Percentiles rank a stretch among this genome's conserved stretches.
phyloP scores from a whole-genome alignment of 345 rosid species.

The Melastoma malabathricum region DNA sequence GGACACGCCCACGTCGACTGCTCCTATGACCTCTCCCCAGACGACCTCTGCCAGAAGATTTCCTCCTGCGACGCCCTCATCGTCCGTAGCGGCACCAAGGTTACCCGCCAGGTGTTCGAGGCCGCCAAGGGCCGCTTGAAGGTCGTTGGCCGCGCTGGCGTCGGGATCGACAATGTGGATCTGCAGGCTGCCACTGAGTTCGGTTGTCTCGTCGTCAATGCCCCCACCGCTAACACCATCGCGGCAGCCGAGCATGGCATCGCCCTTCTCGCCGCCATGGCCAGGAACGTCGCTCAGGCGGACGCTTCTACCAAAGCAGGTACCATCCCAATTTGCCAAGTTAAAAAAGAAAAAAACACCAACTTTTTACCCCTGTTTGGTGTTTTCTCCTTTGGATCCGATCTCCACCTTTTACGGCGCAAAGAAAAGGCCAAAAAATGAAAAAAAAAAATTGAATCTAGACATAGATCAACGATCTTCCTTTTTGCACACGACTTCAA shows the following conservation, averaged over 20 bases:
- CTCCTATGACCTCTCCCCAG: slow-evolving; percentile 21
- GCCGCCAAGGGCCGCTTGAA: slow-evolving; percentile 24
- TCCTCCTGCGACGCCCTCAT: slow-evolving; percentile 30
- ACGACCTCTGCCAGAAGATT: slow-evolving; percentile 27
- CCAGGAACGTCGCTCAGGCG: slow-evolving; percentile 32
- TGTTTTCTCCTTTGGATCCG: not conserved
- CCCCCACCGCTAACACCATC: slow-evolving; percentile 32
- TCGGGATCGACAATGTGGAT: slow-evolving; percentile 38
- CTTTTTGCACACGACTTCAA: too few relatives aligned
- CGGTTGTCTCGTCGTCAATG: slow-evolving; percentile 36
- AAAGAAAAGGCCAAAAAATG: too few relatives aligned
- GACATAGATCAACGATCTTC: too few relatives aligned
- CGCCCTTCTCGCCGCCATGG: slow-evolving; percentile 26
- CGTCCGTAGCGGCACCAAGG: slow-evolving; percentile 32
- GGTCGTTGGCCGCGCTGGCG: slow-evolving; percentile 38
- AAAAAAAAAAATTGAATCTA: too few relatives aligned
- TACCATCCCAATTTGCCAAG: slow-evolving; percentile 1
- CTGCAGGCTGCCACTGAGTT: slow-evolving; percentile 32
- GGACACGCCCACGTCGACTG: slow-evolving; percentile 32
- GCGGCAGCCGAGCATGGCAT: slow-evolving; percentile 41
- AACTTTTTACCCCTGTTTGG: not conserved
- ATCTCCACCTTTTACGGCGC: too few relatives aligned
- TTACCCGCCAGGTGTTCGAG: slow-evolving; percentile 29
- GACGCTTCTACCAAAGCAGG: slow-evolving; percentile 42
- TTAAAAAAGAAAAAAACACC: not conserved